phyloP scores from a whole-genome alignment of 768 basidiomycete genomes.

The Symmetrospora coprosmae region DNA sequence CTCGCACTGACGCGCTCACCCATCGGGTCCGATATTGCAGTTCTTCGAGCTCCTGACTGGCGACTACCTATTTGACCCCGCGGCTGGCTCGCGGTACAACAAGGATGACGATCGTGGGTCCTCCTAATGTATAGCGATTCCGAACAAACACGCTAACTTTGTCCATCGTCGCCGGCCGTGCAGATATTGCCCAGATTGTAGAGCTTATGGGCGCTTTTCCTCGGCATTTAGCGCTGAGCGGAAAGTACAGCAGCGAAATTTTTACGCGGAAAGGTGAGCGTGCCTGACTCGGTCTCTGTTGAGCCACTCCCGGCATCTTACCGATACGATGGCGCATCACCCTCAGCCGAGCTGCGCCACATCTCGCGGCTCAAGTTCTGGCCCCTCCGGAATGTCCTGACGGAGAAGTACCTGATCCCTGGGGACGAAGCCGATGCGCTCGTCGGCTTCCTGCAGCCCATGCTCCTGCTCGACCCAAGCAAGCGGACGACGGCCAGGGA shows the following conservation, averaged over 20 bases:
- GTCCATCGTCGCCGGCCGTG: constrained; percentile 33
- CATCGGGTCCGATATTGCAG: constrained; percentile 39
- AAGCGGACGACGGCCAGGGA: constrained; percentile 78
- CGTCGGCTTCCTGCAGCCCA: constrained; percentile 66
- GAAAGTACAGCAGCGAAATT: constrained; percentile 86
- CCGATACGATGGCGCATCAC: too few species aligned
- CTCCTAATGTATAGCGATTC: not conserved
- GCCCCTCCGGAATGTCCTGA: constrained; percentile 37
- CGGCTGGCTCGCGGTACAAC: constrained; percentile 81
- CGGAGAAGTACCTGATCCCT: constrained; percentile 89
- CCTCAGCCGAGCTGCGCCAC: constrained; percentile 42
- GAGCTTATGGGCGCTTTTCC: constrained; percentile 88
- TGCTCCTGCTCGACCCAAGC: constrained; percentile 79
- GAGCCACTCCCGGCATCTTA: constrained; percentile 52
- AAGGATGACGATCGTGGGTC: constrained; percentile 65
- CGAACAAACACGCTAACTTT: constrained; percentile 36
- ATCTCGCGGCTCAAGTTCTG: constrained; percentile 25
- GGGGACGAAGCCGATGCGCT: constrained; percentile 65
- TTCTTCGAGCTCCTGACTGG: constrained; percentile 91
- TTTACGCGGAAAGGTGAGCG: constrained; percentile 82
- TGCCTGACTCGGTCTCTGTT: not conserved
- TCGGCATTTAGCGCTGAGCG: constrained; percentile 63
- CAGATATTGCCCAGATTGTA: constrained; percentile 84
- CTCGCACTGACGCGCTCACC: not conserved
- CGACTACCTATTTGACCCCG: constrained; percentile 95